Evolutionary conservation across 495 filamentous ascomycete species (phyloP), one percentile per base, ranked within the genome.

Genomic region (Astrothelium macrocarpum): DNA sequence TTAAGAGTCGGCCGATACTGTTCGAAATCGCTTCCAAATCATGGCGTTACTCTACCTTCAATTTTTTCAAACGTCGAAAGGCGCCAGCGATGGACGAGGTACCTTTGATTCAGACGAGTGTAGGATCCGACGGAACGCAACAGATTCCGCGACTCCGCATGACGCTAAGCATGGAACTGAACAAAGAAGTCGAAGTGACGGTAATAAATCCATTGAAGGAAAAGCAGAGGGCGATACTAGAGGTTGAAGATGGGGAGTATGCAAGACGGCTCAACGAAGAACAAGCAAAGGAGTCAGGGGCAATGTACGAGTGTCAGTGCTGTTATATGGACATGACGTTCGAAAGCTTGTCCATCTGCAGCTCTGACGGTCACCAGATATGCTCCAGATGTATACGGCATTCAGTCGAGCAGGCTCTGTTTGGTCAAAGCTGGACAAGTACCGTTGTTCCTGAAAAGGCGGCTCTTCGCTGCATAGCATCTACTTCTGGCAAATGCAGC

Each of bases 371-470:
- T 25, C 94, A 98, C 77, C 81, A 91, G 71, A 82, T 96, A 64
- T 98, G 94, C 78, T 90, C 90, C 72, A 79, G 79, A 26, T 98
- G 94, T 70, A 85, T 98, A 29, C 84, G 85, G 61, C 83, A 86
- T 62, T 85, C 89, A 45, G 80, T 90, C 32, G 84, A 85, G 45
- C 92, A 96, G 72, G 90, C 90, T 9, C 72, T 98, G 0, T 98
- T 93, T 74, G 94, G 94, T 0, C 94, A 98, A 71, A 89, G 90
- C 36, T 95, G 91, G 91, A 80, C 81, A 61, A 83, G 86, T n/a
- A 92, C 81, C 63, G 85, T 96, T 60, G 79, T 94, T 65, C 72
- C 82, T 56, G 81, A 84, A 61, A 83, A 77, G 32, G 86, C 87
- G 32, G 86, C 87, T 4, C 78, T 98, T 45, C 82, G 86, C 59